A percentile compares a stretch with the other conserved stretches of the same genome.
These are phyloP conservation scores for Diaporthe citri DNA, from an alignment of 2,329 filamentous ascomycete species.

Conservation along the genomic window DNA sequence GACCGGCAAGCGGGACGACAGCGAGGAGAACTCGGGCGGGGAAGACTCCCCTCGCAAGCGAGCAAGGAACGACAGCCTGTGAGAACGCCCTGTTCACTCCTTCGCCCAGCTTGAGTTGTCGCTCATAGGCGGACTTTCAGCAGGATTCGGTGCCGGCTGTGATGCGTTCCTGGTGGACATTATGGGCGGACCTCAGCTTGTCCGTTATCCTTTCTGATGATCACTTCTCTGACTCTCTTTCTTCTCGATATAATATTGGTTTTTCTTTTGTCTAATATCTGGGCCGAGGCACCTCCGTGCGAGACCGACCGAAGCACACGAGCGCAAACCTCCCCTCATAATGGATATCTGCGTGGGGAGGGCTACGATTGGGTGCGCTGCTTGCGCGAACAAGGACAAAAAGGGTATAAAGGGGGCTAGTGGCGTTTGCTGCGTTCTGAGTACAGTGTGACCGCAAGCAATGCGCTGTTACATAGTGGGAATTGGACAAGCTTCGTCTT, in stretches of 20 bases:
- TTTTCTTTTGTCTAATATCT: slow-evolving; percentile 13
- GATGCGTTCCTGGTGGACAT: not conserved
- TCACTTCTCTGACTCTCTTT: not conserved
- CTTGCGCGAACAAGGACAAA: too few relatives aligned
- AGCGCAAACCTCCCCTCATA: not conserved
- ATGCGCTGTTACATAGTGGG: not conserved
- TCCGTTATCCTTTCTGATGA: not conserved
- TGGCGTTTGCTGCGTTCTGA: not conserved
- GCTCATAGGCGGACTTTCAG: slow-evolving; percentile 4
- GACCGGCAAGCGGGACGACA: slow-evolving; percentile 52
- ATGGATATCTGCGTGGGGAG: not conserved
- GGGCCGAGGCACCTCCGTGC: not conserved
- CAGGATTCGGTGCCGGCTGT: slow-evolving; percentile 15
- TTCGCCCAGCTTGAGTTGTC: slow-evolving; percentile 6
- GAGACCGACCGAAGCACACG: not conserved
- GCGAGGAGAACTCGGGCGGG: slow-evolving; percentile 59
- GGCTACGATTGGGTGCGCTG: not conserved
- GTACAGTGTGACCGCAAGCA: not conserved
- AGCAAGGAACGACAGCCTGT: slow-evolving; percentile 42
- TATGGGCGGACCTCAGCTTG: slow-evolving; percentile 3
- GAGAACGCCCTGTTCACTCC: slow-evolving; percentile 21
- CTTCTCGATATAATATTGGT: not conserved
- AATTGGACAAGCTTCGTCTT: not conserved
- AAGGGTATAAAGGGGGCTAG: not conserved
- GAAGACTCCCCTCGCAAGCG: slow-evolving; percentile 57